Percentiles rank a stretch among this genome's conserved stretches.
Conservation (phyloP, 768 basidiomycete genomes). For the Trametes elegans region DNA sequence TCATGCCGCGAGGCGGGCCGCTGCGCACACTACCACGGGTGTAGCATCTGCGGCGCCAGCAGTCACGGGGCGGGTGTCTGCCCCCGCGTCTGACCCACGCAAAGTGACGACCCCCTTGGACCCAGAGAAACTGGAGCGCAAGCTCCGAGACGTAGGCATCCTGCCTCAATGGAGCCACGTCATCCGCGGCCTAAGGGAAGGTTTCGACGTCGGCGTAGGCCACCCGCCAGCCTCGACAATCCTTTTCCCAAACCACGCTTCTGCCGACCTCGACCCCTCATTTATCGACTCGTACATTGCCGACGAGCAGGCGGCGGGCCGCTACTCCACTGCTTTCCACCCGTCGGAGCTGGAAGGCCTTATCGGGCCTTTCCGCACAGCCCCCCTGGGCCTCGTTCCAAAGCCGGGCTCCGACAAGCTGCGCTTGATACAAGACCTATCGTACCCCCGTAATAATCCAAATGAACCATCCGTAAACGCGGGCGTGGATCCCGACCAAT, state of each 20-base stretch:
- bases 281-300: conserved; percentile 36
- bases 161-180: conserved; percentile 30
- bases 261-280: conserved; percentile 24
- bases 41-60: conserved; percentile 30
- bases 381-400: conserved; percentile 39
- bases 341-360: conserved; percentile 25
- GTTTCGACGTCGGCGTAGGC: conserved; percentile 37
- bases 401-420: conserved; percentile 31
- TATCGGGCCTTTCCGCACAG: conserved; percentile 42
- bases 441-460: conserved; percentile 21
- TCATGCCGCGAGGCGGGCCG: conserved; percentile 18
- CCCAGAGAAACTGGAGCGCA: conserved; percentile 13
- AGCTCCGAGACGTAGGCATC: conserved; percentile 20
- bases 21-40: conserved; percentile 30
- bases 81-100: conserved; percentile 29
- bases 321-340: conserved; percentile 33
- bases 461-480: conserved; percentile 23
- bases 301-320: conserved; percentile 29
- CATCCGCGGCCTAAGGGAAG: conserved; percentile 30
- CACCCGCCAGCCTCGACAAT: conserved; percentile 17
- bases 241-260: conserved; percentile 37
- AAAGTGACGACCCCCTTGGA: conserved; percentile 34
- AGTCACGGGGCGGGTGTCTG: conserved; percentile 34
- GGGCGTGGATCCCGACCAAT: conserved; percentile 26
- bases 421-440: conserved; percentile 33